phyloP scores from a whole-genome alignment of 345 rosid species.

The Turnera subulata region DNA sequence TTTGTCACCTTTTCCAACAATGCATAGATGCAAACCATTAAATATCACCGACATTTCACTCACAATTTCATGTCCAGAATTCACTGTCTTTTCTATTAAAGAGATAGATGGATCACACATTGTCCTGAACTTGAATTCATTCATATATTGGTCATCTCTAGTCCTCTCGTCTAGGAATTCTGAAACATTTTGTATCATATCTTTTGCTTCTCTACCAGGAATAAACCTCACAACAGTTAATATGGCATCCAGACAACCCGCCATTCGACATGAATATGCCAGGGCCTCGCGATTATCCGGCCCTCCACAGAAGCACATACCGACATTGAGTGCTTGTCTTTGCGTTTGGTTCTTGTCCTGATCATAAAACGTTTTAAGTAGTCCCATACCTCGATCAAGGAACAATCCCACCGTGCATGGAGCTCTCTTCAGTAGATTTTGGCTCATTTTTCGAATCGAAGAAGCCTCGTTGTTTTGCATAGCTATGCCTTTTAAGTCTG shows the following conservation, averaged over 20 bases:
- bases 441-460: constrained; percentile 11
- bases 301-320: constrained; percentile 29
- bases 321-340: constrained; percentile 2
- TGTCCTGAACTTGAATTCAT: background rate
- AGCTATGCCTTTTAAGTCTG: constrained; percentile 1
- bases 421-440: constrained; percentile 9
- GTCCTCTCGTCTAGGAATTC: background rate
- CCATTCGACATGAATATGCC: background rate
- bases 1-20: background rate
- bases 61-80: background rate
- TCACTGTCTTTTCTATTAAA: background rate
- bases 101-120: background rate
- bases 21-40: background rate
- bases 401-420: constrained; percentile 33
- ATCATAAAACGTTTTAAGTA: too few species aligned
- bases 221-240: background rate
- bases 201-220: background rate
- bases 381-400: constrained; percentile 24
- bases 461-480: constrained; percentile 3
- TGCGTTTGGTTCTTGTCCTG: too few species aligned
- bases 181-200: background rate
- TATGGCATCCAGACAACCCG: background rate
- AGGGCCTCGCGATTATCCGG: background rate
- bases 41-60: background rate
- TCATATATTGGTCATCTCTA: background rate